Evolutionary conservation across 768 basidiomycete species (phyloP).

Genomic region (Sistotremastrum suecicum): DNA sequence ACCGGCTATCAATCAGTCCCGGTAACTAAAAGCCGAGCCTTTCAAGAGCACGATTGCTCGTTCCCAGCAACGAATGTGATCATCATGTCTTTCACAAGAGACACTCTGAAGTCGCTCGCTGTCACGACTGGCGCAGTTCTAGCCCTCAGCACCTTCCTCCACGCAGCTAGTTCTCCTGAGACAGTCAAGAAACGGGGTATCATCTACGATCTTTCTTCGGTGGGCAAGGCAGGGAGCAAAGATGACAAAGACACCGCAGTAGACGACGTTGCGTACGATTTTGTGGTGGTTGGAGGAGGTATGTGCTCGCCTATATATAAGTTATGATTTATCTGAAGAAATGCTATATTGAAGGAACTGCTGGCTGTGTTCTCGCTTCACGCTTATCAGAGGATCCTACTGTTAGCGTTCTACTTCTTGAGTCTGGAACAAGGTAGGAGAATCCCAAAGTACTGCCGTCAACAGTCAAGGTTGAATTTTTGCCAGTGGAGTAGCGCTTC

Average conservation of each 20-base stretch:
- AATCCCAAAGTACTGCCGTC: background rate
- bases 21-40: too few species aligned
- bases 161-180: too few species aligned
- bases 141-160: too few species aligned
- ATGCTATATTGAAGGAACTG: constrained; percentile 28
- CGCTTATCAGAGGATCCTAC: constrained; percentile 42
- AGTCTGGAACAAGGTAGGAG: constrained; percentile 45
- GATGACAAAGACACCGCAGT: constrained; percentile 2
- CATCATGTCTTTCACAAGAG: too few species aligned
- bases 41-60: too few species aligned
- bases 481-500: constrained; percentile 28
- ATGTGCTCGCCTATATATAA: background rate
- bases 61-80: too few species aligned
- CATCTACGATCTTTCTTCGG: too few species aligned
- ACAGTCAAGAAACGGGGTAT: too few species aligned
- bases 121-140: too few species aligned
- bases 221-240: background rate
- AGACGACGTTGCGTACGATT: constrained; percentile 18
- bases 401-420: constrained; percentile 40
- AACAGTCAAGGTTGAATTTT: background rate
- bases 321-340: background rate
- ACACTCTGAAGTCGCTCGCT: too few species aligned
- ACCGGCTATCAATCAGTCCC: too few species aligned
- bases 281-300: constrained; percentile 25
- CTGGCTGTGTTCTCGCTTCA: constrained; percentile 47